Percentiles rank a stretch among this genome's conserved stretches.
Conservation (phyloP, 371 early-diverging fungal genomes). For the Coemansia sp. region DNA sequence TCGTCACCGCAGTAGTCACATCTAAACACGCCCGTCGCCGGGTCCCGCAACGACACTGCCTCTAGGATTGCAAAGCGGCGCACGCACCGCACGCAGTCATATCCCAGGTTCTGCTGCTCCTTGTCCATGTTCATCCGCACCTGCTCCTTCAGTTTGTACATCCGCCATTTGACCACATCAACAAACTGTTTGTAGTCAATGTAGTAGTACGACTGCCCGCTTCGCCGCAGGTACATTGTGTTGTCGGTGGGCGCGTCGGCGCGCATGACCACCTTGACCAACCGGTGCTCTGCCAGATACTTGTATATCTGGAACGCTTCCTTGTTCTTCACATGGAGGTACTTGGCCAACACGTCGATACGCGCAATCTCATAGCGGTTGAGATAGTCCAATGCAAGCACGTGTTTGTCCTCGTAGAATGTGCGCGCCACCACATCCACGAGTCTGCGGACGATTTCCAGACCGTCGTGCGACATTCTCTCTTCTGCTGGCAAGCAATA, state of each 20-base stretch:
- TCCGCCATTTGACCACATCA: constrained; percentile 88
- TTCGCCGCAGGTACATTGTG: constrained; percentile 14
- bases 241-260: constrained; percentile 14
- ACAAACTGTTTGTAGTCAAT: constrained; percentile 92
- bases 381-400: constrained; percentile 81
- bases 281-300: constrained; percentile 25
- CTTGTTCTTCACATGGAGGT: constrained; percentile 65
- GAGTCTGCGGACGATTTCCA: constrained; percentile 67
- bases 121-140: constrained; percentile 70
- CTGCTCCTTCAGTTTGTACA: constrained; percentile 77
- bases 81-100: constrained; percentile 64
- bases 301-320: constrained; percentile 79
- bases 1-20: constrained; percentile 63
- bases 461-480: constrained; percentile 45
- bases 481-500: not conserved
- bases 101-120: constrained; percentile 74
- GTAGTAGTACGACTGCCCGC: constrained; percentile 67
- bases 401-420: constrained; percentile 77
- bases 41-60: constrained; percentile 57
- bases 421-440: constrained; percentile 81
- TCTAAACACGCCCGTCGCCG: constrained; percentile 55
- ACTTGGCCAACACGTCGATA: constrained; percentile 76
- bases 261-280: constrained; percentile 9
- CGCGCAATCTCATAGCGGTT: constrained; percentile 55
- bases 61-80: constrained; percentile 61